Evolutionary conservation across 352 stramenopile genomes (phyloP).

Genomic region (Globisporangium splendens): DNA sequence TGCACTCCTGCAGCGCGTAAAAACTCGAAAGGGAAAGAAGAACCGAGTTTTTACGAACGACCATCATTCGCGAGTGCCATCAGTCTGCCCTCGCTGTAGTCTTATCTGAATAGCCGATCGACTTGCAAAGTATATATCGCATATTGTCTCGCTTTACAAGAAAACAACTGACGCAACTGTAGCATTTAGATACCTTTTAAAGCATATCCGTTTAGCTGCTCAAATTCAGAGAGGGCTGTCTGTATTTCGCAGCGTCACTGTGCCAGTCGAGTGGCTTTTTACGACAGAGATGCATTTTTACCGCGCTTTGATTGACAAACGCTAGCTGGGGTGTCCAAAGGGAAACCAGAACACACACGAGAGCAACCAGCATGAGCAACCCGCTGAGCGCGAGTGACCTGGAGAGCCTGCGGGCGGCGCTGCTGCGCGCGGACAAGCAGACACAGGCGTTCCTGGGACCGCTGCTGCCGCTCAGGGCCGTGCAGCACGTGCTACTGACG

Average conservation of each 20-base stretch:
- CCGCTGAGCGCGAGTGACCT: conserved; percentile 25
- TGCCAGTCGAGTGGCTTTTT: neutral
- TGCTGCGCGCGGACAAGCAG: conserved; percentile 39
- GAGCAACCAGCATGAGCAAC: neutral
- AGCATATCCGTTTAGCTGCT: too few species aligned
- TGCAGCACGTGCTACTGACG: conserved; percentile 68
- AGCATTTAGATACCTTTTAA: too few species aligned
- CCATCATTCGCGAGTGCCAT: too few species aligned
- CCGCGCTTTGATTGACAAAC: conserved; percentile 8
- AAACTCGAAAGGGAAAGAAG: neutral
- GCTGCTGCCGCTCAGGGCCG: conserved; percentile 49
- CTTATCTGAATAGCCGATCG: too few species aligned
- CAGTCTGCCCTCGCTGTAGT: too few species aligned
- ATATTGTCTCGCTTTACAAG: too few species aligned
- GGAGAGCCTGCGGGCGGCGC: conserved; percentile 32
- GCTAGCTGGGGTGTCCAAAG: neutral
- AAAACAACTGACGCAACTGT: too few species aligned
- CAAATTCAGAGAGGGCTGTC: too few species aligned
- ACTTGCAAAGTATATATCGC: too few species aligned
- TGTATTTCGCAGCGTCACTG: too few species aligned
- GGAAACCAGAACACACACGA: neutral
- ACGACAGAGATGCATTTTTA: neutral
- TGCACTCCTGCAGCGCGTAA: neutral
- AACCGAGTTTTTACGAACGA: conserved; percentile 7
- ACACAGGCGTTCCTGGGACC: conserved; percentile 55